These are phyloP conservation scores for Colletotrichum destructivum DNA, from an alignment of 2,329 filamentous ascomycete species.

Conservation along the genomic window DNA sequence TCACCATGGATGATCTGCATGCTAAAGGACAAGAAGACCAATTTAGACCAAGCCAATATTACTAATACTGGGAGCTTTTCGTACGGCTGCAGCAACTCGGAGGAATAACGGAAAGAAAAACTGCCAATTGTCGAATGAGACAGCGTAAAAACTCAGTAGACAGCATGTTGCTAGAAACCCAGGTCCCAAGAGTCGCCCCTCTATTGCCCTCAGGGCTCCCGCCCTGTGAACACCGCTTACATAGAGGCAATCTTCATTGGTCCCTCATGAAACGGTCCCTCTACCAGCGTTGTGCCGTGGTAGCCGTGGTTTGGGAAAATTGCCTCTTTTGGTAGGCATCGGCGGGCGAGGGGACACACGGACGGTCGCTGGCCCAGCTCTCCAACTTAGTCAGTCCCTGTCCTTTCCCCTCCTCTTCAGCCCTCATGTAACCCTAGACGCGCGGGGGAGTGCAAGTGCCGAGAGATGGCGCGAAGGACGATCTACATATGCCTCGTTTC, in stretches of 20 bases:
- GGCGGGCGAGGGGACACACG: slow-evolving; percentile 7
- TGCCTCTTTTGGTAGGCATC: slow-evolving; percentile 25
- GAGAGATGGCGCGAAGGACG: slow-evolving; percentile 1
- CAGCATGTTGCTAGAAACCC: background rate
- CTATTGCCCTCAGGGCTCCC: background rate
- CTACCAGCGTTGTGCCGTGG: background rate
- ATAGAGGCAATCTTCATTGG: slow-evolving; percentile 26
- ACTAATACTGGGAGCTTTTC: too few species aligned
- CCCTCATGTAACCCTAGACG: slow-evolving; percentile 11
- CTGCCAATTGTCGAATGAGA: too few species aligned
- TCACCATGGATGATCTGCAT: too few species aligned
- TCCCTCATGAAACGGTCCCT: slow-evolving; percentile 10
- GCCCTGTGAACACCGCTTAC: slow-evolving; percentile 12
- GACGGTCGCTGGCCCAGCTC: slow-evolving; percentile 2
- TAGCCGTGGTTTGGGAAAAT: background rate
- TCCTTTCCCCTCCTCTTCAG: slow-evolving; percentile 22
- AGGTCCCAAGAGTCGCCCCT: background rate
- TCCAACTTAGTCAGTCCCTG: background rate
- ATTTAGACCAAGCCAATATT: too few species aligned
- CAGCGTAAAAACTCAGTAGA: too few species aligned
- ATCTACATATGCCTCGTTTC: background rate
- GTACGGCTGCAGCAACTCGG: too few species aligned
- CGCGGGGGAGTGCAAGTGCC: slow-evolving; percentile 9
- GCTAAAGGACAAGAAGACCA: too few species aligned
- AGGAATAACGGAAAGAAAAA: too few species aligned